Base-by-base conservation (phyloP, 768 basidiomycete species). In the Phylloporus arenicola region DNA sequence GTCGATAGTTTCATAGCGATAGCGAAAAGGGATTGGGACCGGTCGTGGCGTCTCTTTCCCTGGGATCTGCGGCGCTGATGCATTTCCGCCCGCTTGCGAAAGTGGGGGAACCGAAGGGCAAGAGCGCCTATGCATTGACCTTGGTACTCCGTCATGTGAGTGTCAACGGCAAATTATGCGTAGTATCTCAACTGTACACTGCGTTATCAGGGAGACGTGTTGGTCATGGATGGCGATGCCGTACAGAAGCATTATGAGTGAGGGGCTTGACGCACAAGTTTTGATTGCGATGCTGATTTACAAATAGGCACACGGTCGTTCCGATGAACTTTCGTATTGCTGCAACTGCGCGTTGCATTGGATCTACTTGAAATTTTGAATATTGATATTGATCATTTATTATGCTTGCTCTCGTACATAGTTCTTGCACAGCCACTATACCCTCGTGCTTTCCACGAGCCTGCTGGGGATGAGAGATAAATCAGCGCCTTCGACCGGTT, bases 61-160 rank as follows among this genome's bases (percentile, higher is more conserved):
- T 92, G 17, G 88, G 88, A 34, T 82, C 87, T 6, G 74, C 84
- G 8, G 88, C 89, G 0, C 61, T 82, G 44, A 92, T 92, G 86
- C 82, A 88, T 59, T 92, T 92, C 63, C 81, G 88, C 19, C 64
- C 74, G 25, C 76, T 70, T 53, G 57, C 67, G 45, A 66, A 55
- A 37, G 75, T 64, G 53, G 68, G 75, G 43, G 58, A 59, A 57
- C 64, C 64, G 19, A 54, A 59, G 47, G 52, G 47, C 17, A 53
- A 52, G 37, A 53, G 43, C 27, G 30, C 68, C 10, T 70, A 72
- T 31, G 75, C 71, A 8, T 63, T 88, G 57, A 78, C 74, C 4
- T 67, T 90, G 30, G 70, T 80, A 48, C 71, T 91, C 27, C 78
- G 82, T 20, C 88, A 90, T 64, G 88, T 88, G 57, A 59, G 71